phyloP scores from a whole-genome alignment of 495 filamentous ascomycete species.

The Aspergillus diversus region DNA sequence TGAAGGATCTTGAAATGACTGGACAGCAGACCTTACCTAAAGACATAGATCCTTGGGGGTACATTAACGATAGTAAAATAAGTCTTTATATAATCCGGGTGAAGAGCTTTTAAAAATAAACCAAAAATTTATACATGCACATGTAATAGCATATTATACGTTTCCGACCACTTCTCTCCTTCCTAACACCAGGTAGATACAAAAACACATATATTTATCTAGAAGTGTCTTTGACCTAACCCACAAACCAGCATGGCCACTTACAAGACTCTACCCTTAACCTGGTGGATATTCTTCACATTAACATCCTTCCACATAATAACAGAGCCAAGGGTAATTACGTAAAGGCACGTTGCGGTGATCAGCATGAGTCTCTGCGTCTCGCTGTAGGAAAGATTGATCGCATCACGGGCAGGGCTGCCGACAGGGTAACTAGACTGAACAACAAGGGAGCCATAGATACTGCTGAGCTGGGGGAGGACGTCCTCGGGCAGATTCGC shows the following conservation, averaged over 20 bases:
- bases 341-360: slow-evolving; percentile 49
- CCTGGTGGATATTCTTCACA: slow-evolving; percentile 53
- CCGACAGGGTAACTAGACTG: slow-evolving; percentile 58
- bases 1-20: no score
- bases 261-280: slow-evolving; percentile 34
- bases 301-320: slow-evolving; percentile 60
- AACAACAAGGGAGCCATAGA: slow-evolving; percentile 49
- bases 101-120: no score
- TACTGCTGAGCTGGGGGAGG: slow-evolving; percentile 40
- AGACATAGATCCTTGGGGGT: no score
- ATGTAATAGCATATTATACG: no score
- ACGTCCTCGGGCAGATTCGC: slow-evolving; percentile 56
- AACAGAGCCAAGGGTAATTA: slow-evolving; percentile 47
- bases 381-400: slow-evolving; percentile 58
- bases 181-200: no score
- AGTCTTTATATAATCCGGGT: no score
- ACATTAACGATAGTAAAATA: no score
- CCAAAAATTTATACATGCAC: no score
- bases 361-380: slow-evolving; percentile 61
- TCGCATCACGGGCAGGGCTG: slow-evolving; percentile 56
- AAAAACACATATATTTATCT: no score
- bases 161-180: no score
- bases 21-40: no score
- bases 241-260: background rate
- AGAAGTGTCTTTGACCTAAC: no score